Evolutionary conservation across 2,329 filamentous ascomycete genomes (phyloP).

Genomic region (Colletotrichum shisoi): DNA sequence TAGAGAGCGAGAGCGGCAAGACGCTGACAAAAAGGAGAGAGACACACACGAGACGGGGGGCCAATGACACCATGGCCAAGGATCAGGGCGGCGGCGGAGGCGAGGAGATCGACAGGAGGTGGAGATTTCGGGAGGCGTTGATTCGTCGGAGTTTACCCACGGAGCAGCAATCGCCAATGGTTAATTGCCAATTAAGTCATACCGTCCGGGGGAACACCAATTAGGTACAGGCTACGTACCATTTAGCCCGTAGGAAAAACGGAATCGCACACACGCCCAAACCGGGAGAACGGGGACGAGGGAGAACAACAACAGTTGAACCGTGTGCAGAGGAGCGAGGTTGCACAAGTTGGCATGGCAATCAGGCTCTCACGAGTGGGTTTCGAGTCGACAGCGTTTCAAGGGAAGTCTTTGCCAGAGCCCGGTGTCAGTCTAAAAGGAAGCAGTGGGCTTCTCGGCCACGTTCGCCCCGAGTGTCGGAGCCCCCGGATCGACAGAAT

Average conservation of each 20-base stretch:
- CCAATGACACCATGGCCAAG: slow-evolving; percentile 32
- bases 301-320: neutral
- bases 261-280: neutral
- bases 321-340: neutral
- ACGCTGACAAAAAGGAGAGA: neutral
- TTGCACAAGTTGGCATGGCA: neutral
- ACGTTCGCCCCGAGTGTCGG: neutral
- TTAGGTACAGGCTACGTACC: neutral
- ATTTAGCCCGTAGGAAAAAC: neutral
- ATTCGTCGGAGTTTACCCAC: slow-evolving; percentile 1
- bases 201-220: neutral
- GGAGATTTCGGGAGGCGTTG: neutral
- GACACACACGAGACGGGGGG: slow-evolving; percentile 3
- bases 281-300: neutral
- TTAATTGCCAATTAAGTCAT: neutral
- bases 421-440: neutral
- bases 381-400: neutral
- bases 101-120: slow-evolving; percentile 39
- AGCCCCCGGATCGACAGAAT: slow-evolving; percentile 7
- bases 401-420: neutral
- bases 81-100: slow-evolving; percentile 23
- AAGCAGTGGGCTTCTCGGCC: neutral
- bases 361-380: neutral
- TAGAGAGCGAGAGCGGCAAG: neutral
- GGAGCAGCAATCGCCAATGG: neutral